Evolutionary conservation across 768 basidiomycete genomes (phyloP), one percentile per base, ranked within the genome.

Genomic region (Phanerodontia chrysosporium): DNA sequence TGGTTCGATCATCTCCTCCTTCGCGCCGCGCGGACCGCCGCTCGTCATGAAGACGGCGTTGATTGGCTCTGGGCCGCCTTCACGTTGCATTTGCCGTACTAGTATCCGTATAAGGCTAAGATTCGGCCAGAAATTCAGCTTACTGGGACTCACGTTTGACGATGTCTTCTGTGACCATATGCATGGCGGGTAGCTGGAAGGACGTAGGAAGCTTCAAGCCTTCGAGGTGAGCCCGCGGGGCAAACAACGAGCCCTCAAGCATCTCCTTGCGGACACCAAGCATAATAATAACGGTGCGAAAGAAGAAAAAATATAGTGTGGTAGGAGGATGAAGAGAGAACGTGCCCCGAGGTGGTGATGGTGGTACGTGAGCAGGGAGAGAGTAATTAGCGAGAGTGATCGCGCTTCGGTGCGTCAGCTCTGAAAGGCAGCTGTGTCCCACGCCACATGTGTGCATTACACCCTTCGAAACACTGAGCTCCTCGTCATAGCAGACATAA

Each of bases 141-240:
- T n/a, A n/a, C n/a, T n/a, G n/a, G n/a, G n/a, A n/a, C 60, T 25
- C 14, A 61, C 60, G 12, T 16, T 2, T 16, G 13, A 35, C 30
- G 22, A 44, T 29, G 16, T 63, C 62, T 24, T 10, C 28, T 14
- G 46, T 21, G 36, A 63, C 62, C 25, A 24, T 9, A 1, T 42
- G 27, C 35, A 63, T 29, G 14, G 30, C 13, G 5, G 62, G 62
- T 16, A 63, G 58, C 49, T 49, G 39, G 29, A 63, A 61, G 25
- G 18, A 14, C 1, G 18, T 29, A 9, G 60, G 60, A 1, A 61
- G 9, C 6, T 57, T 30, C 13, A 61, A n/a, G 9, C 60, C 60
- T 27, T 61, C 60, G 16, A 63, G 55, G 24, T 58, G 49, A 48
- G 57, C 51, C 21, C 57, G 51, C 22, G 57, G 57, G 12, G 45